These are phyloP conservation scores for Aspergillus melleus DNA, from an alignment of 2,329 filamentous ascomycete genomes.

Conservation along the genomic window DNA sequence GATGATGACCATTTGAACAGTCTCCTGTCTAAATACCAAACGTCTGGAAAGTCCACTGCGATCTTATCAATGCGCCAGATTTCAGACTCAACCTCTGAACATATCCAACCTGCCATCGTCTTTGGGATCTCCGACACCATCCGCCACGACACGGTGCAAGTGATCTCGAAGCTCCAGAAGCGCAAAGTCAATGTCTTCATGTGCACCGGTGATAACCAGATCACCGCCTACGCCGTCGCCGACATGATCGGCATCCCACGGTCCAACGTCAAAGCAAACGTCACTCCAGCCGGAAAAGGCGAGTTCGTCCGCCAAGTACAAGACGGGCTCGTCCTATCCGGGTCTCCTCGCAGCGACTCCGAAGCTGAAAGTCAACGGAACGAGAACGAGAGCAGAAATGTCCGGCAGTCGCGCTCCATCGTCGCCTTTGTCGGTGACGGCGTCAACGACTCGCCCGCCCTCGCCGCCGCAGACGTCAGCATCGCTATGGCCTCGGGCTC, in stretches of 20 bases:
- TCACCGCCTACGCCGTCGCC: conserved; percentile 79
- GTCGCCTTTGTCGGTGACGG: conserved; percentile 86
- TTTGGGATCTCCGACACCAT: conserved; percentile 81
- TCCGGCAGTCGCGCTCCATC: conserved; percentile 46
- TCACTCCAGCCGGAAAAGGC: conserved; percentile 78
- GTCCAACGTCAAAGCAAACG: conserved; percentile 78
- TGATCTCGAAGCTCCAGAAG: conserved; percentile 64
- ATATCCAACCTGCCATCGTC: conserved; percentile 55
- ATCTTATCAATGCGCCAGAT: conserved; percentile 42
- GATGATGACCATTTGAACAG: conserved; percentile 36
- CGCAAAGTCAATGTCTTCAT: conserved; percentile 79
- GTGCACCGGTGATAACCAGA: conserved; percentile 87
- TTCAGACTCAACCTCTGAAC: conserved; percentile 21
- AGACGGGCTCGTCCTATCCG: conserved; percentile 13
- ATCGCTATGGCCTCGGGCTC: conserved; percentile 80
- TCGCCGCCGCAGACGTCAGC: conserved; percentile 77
- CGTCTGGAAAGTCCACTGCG: conserved; percentile 45
- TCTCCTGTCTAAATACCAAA: conserved; percentile 40
- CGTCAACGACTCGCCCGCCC: conserved; percentile 80
- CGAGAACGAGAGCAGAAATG: background rate
- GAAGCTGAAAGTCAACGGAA: conserved; percentile 13
- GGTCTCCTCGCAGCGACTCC: background rate
- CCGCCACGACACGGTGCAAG: conserved; percentile 66
- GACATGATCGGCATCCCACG: conserved; percentile 70
- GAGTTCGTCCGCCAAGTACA: conserved; percentile 43